Base-by-base conservation (phyloP, 352 stramenopile genomes). In the Phytophthora pinifolia region DNA sequence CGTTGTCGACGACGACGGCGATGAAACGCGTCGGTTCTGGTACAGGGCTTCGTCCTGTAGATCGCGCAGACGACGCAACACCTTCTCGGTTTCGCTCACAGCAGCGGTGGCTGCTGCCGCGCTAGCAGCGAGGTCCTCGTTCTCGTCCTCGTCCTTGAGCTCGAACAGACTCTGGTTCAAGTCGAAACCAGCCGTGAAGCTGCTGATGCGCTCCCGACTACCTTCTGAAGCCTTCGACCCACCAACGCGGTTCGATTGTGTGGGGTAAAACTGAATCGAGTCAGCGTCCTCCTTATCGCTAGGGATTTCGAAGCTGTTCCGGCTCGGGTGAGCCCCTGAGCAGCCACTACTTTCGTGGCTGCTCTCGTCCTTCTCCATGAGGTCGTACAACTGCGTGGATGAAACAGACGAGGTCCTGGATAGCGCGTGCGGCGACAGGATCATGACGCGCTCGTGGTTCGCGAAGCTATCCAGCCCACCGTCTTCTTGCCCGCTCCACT, bases 251-350 rank as follows among this genome's bases (percentile, higher is more conserved):
- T 62, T 58, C 5, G 20, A 51, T 27, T 61, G 61, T 7, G 46
- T 68, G 6, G 74, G 70, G 36, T 77, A 74, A 43, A 81, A 83
- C 46, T 80, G 65, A 36, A 83, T 72, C 20, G 68, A 70, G 13
- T 70, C 46, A 7, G 52, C 59, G 43, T 72, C 59, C 3, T 77
- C 69, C 3, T 44, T 54, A 15, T 70, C 60, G 32, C 62, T 71
- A n/a, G 33, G 36, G 9, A 44, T 47, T 6, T 59, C 54, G 31
- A 38, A 35, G 44, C 51, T 58, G 14, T 59, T 22, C 12, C 57
- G 55, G 34, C 46, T 61, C 17, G 25, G 34, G 42, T 56, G 62
- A 38, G 3, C 32, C 29, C 48, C 49, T 1, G 50, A 64, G 27
- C 20, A 35, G 10, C 18, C 43, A 43, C 65, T 65, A 22, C 52